Evolutionary conservation across 352 stramenopile species (phyloP).

Genomic region (Phytophthora ohioensis): DNA sequence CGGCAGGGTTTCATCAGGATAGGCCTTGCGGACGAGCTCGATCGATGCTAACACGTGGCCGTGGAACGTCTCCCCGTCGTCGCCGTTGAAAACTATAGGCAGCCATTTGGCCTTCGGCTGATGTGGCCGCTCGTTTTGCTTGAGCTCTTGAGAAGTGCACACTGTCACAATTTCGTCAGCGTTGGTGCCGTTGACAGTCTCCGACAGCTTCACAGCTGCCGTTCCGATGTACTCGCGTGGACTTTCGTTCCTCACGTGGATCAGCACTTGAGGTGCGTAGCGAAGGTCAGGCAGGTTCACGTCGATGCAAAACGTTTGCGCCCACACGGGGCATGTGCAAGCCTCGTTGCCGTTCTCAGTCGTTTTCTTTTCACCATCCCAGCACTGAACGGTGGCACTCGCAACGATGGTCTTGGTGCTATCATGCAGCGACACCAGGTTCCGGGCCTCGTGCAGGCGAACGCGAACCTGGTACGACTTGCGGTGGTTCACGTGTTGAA

Average conservation of each 20-base stretch:
- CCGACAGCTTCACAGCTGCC: constrained; percentile 34
- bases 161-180: constrained; percentile 38
- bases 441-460: constrained; percentile 65
- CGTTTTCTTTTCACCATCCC: constrained; percentile 55
- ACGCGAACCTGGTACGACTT: constrained; percentile 82
- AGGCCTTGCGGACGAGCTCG: constrained; percentile 67
- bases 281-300: constrained; percentile 66
- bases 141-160: constrained; percentile 62
- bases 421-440: constrained; percentile 38
- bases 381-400: constrained; percentile 72
- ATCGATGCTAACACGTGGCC: constrained; percentile 68
- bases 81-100: constrained; percentile 59
- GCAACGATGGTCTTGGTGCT: constrained; percentile 59
- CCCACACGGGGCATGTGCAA: constrained; percentile 51
- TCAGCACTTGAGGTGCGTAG: constrained; percentile 65
- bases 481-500: constrained; percentile 63
- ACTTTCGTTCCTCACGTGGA: constrained; percentile 67
- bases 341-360: constrained; percentile 20
- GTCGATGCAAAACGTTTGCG: constrained; percentile 76
- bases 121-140: constrained; percentile 53
- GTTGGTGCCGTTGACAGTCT: constrained; percentile 12
- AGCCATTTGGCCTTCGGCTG: constrained; percentile 61
- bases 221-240: constrained; percentile 56
- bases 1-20: constrained; percentile 65
- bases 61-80: constrained; percentile 49